Percentiles rank a stretch among this genome's conserved stretches.
phyloP scores from a whole-genome alignment of 768 basidiomycete genomes.

The Arthromyces matolae region DNA sequence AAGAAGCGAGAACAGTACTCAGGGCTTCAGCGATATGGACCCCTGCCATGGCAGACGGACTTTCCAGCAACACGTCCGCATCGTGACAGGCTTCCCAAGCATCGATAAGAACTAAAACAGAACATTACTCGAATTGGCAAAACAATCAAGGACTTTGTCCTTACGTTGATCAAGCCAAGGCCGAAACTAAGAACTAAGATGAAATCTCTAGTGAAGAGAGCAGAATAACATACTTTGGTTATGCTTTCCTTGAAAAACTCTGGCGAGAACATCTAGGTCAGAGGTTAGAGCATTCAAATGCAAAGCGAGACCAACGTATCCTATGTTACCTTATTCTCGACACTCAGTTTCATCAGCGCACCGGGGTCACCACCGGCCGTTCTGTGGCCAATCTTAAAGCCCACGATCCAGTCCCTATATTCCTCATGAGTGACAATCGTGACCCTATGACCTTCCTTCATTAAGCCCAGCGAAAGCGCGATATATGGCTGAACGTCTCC shows the following conservation, averaged over 20 bases:
- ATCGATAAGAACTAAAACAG: slow-evolving; percentile 47
- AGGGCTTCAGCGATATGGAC: slow-evolving; percentile 71
- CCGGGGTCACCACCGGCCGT: slow-evolving; percentile 69
- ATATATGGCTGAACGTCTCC: slow-evolving; percentile 66
- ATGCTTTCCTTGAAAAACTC: slow-evolving; percentile 67
- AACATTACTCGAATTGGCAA: not conserved
- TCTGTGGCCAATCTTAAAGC: slow-evolving; percentile 56
- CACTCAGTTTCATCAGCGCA: slow-evolving; percentile 61
- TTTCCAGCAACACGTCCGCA: slow-evolving; percentile 64
- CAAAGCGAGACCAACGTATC: too few species aligned
- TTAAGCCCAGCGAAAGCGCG: slow-evolving; percentile 47
- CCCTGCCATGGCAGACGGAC: slow-evolving; percentile 66
- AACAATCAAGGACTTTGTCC: slow-evolving; percentile 17
- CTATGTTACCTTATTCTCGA: slow-evolving; percentile 38
- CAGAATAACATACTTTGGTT: slow-evolving; percentile 37
- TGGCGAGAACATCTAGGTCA: slow-evolving; percentile 61
- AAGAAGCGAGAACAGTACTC: too few species aligned
- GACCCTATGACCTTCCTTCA: slow-evolving; percentile 47
- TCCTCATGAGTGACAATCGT: slow-evolving; percentile 59
- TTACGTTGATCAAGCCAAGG: slow-evolving; percentile 62
- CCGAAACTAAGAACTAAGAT: slow-evolving; percentile 40
- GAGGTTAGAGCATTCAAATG: too few species aligned
- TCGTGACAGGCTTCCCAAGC: slow-evolving; percentile 62
- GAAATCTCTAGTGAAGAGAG: not conserved
- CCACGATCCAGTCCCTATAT: slow-evolving; percentile 51